These are phyloP conservation scores for Aspergillus melleus DNA, from an alignment of 2,329 filamentous ascomycete species.

Conservation along the genomic window DNA sequence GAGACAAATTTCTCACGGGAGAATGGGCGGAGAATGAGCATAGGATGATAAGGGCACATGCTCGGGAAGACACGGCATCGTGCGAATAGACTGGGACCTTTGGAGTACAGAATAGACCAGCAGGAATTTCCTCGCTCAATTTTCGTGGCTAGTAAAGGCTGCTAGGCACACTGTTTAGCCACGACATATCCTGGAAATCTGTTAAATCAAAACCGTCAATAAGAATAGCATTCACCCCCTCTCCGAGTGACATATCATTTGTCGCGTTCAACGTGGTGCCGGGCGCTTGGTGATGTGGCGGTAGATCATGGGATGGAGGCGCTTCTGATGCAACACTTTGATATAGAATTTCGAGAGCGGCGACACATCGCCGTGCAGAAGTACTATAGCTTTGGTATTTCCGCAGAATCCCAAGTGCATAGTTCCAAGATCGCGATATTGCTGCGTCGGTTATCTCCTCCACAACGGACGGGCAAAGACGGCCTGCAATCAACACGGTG, in stretches of 20 bases:
- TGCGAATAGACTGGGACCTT: neutral
- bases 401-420: constrained; percentile 29
- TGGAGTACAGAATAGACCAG: neutral
- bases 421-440: constrained; percentile 29
- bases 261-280: constrained; percentile 3
- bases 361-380: constrained; percentile 33
- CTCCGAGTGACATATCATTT: constrained; percentile 28
- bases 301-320: constrained; percentile 3
- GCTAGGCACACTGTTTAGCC: constrained; percentile 35
- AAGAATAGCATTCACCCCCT: constrained; percentile 25
- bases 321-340: constrained; percentile 27
- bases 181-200: constrained; percentile 37
- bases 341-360: constrained; percentile 33
- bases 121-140: neutral
- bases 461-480: constrained; percentile 28
- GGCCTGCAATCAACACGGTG: constrained; percentile 35
- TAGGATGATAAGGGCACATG: neutral
- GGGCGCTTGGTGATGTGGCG: neutral
- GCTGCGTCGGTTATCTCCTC: constrained; percentile 26
- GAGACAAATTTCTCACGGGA: too few species aligned
- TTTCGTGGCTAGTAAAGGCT: constrained; percentile 23
- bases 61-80: neutral
- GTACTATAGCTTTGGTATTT: constrained; percentile 34
- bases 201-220: constrained; percentile 28
- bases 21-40: too few species aligned